Evolutionary conservation across 2,329 filamentous ascomycete genomes (phyloP).

Genomic region (Blastomyces silverae): DNA sequence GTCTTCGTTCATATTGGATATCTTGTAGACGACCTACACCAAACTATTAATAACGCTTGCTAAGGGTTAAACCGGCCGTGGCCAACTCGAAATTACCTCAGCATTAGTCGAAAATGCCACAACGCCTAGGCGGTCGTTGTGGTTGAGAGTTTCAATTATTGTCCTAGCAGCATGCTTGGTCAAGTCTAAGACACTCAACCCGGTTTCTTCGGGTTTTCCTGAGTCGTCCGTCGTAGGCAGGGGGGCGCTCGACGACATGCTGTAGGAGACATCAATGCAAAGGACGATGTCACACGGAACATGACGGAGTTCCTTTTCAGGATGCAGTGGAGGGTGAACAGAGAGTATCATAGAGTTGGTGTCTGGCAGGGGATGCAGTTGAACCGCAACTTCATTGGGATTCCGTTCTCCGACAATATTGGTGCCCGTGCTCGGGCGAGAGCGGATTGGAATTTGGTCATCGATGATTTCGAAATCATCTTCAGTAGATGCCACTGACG

Average conservation of each 20-base stretch:
- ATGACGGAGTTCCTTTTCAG: slow-evolving; percentile 23
- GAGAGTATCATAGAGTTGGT: slow-evolving; percentile 23
- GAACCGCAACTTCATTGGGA: slow-evolving; percentile 13
- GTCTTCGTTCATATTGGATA: slow-evolving; percentile 44
- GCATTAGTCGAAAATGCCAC: slow-evolving; percentile 48
- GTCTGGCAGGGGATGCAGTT: slow-evolving; percentile 20
- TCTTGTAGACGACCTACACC: slow-evolving; percentile 36
- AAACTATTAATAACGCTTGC: slow-evolving; percentile 2
- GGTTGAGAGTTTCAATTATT: slow-evolving; percentile 51
- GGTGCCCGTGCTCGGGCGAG: background rate
- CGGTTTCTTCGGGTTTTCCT: slow-evolving; percentile 41
- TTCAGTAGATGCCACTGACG: slow-evolving; percentile 1
- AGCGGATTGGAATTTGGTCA: slow-evolving; percentile 8
- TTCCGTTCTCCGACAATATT: slow-evolving; percentile 4
- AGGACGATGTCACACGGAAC: slow-evolving; percentile 55
- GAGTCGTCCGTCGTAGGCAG: slow-evolving; percentile 35
- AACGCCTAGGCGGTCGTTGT: slow-evolving; percentile 52
- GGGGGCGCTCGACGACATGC: slow-evolving; percentile 48
- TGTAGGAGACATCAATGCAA: slow-evolving; percentile 55
- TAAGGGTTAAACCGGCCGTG: slow-evolving; percentile 3
- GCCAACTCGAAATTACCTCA: slow-evolving; percentile 25
- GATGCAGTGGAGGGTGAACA: slow-evolving; percentile 22
- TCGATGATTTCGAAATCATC: slow-evolving; percentile 14
- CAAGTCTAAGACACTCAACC: slow-evolving; percentile 52
- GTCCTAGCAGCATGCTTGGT: slow-evolving; percentile 55